Evolutionary conservation across 2,329 filamentous ascomycete species (phyloP).

Genomic region (Thermoascus crustaceus): DNA sequence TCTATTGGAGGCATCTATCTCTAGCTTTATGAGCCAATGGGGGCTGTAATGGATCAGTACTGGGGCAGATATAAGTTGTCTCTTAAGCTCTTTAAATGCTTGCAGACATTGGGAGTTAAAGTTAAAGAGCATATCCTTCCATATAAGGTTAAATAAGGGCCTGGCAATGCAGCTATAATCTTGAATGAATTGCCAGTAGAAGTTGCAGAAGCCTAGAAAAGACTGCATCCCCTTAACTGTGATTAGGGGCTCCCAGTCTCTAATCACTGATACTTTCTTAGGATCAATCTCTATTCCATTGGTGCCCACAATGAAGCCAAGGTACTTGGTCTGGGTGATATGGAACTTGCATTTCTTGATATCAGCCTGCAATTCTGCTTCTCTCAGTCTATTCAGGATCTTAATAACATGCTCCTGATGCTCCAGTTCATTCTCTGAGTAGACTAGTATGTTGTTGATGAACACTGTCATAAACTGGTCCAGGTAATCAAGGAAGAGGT

Average conservation of each 20-base stretch:
- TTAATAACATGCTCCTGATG: neutral
- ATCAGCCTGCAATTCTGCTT: no score
- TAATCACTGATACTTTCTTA: neutral
- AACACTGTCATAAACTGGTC: no score
- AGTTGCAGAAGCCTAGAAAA: conserved; percentile 14
- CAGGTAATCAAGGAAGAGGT: conserved; percentile 10
- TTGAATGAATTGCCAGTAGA: conserved; percentile 10
- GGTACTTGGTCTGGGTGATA: neutral
- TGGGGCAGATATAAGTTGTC: neutral
- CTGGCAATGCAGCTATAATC: conserved; percentile 2
- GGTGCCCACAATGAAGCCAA: conserved; percentile 1
- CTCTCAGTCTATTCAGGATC: neutral
- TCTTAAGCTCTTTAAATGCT: neutral
- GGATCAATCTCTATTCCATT: no score
- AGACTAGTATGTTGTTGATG: neutral
- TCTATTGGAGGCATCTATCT: conserved; percentile 2
- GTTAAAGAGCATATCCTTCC: neutral
- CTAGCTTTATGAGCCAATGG: neutral
- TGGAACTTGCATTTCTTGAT: conserved; percentile 5
- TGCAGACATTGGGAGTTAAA: neutral
- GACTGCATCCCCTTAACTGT: no score
- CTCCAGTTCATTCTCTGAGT: neutral
- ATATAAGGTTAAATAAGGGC: no score
- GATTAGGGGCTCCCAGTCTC: no score
- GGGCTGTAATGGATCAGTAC: neutral